Base-by-base conservation (phyloP, 768 basidiomycete species). In the Clitopilus passeckerianus region DNA sequence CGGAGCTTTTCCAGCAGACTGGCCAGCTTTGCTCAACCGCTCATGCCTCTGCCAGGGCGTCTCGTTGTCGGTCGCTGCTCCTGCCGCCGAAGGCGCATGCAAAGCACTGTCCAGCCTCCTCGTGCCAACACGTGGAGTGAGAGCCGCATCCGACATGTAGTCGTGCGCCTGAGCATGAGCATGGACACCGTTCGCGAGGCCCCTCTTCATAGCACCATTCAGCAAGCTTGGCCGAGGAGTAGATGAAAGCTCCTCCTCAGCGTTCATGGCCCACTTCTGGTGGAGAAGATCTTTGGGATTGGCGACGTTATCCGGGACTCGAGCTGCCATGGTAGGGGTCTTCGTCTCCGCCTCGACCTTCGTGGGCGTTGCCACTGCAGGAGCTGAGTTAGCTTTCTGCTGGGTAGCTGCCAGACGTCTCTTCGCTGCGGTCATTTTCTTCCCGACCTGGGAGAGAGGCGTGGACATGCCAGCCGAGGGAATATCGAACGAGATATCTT, bases 271-370 rank as follows among this genome's bases (percentile, higher is more conserved):
- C 23, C 53, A 35, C 20, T 57, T 54, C 30, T 53, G 43, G 27
- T 61, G 64, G 30, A 59, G 24, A 23, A 66, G 64, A 55, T 68
- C 62, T 20, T 61, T 65, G 7, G 66, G 58, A 15, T 60, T 57
- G 56, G 60, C 44, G 7, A 63, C 63, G 56, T 44, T 59, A 44
- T 61, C 50, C 53, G 58, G 53, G 59, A 58, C 34, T 56, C 53
- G 58, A 24, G 61, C 59, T 27, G 63, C 54, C 50, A 55, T 64
- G 43, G 64, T 50, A 6, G 64, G 61, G 7, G 60, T 59, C 30
- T 33, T 35, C 15, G 58, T 18, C 27, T 66, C 64, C 2, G 63
- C 53, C 46, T 66, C 70, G 57, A 60, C n/a, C 16, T n/a, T 50
- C 18, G 46, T n/a, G 5, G 20, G 20, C 12, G 46, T 20, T 5